Conservation (phyloP, 2,329 filamentous ascomycete genomes). For the Raffaelea ambrosiae region DNA sequence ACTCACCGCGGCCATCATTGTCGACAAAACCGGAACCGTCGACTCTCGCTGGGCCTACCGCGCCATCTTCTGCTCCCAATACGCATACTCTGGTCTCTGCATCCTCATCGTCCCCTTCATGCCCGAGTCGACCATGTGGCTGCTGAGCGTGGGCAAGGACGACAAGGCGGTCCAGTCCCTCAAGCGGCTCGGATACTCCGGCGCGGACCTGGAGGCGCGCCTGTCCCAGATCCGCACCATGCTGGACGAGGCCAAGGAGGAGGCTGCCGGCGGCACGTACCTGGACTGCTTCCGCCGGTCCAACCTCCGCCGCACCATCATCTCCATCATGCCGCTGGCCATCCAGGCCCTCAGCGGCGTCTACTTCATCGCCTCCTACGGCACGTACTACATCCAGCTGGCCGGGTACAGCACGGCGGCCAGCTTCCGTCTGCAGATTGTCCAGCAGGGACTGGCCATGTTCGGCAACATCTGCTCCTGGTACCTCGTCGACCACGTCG, state of each 20-base stretch:
- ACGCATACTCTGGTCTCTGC: conserved; percentile 15
- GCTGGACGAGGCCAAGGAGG: conserved; percentile 40
- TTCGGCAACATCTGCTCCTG: conserved; percentile 27
- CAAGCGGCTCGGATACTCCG: conserved; percentile 26
- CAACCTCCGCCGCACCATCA: conserved; percentile 43
- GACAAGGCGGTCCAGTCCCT: conserved; percentile 31
- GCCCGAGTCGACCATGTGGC: conserved; percentile 11
- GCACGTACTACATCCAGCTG: conserved; percentile 32
- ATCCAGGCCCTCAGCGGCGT: conserved; percentile 20
- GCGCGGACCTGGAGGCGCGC: conserved; percentile 12
- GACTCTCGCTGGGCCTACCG: conserved; percentile 21
- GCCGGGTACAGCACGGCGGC: conserved; percentile 27
- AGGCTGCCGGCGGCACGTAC: conserved; percentile 39
- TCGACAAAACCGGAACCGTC: conserved; percentile 11
- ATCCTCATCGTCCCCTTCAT: conserved; percentile 13
- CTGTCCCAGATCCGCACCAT: conserved; percentile 22
- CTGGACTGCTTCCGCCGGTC: conserved; percentile 39
- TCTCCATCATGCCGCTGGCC: conserved; percentile 28
- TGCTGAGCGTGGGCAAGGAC: conserved; percentile 28
- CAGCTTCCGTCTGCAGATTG: conserved; percentile 18
- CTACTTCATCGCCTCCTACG: conserved; percentile 27
- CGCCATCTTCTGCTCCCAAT: conserved; percentile 17
- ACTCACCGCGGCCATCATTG: conserved; percentile 15
- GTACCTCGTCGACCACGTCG: conserved; percentile 24
- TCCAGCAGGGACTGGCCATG: conserved; percentile 27